Conservation (phyloP, 73 alveolate species). For the Paramecium biaurelia region DNA sequence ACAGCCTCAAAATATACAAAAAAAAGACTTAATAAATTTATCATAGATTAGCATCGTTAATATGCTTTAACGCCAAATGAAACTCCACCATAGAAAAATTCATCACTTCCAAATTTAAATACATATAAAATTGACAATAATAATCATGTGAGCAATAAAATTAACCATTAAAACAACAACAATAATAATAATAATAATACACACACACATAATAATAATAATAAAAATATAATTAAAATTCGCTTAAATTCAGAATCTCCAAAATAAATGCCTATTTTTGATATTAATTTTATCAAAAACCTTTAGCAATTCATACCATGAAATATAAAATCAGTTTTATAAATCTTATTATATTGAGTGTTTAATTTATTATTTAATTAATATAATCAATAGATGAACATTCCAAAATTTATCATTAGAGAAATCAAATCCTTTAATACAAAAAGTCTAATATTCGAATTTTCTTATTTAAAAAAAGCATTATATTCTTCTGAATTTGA, state of each 20-base stretch:
- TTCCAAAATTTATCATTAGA: background rate
- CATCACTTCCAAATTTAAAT: background rate
- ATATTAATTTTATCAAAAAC: background rate
- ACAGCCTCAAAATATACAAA: background rate
- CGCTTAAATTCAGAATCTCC: conserved; percentile 16
- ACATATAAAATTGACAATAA: background rate
- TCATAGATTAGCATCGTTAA: background rate
- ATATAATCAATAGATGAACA: background rate
- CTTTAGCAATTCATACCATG: background rate
- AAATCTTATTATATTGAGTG: background rate
- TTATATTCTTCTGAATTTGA: too few relatives aligned
- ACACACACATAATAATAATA: background rate
- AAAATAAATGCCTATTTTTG: conserved; percentile 8
- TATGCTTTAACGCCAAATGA: background rate
- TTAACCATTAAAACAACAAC: background rate
- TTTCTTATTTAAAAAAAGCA: too few relatives aligned
- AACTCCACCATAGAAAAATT: background rate
- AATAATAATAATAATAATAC: background rate
- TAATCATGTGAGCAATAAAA: background rate
- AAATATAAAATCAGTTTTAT: background rate
- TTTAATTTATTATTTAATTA: background rate
- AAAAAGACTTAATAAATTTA: background rate
- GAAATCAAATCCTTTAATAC: background rate
- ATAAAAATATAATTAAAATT: background rate
- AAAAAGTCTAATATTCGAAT: background rate